These are phyloP conservation scores for Raffaelea deltoideospora DNA, from an alignment of 2,329 filamentous ascomycete genomes.

Conservation along the genomic window DNA sequence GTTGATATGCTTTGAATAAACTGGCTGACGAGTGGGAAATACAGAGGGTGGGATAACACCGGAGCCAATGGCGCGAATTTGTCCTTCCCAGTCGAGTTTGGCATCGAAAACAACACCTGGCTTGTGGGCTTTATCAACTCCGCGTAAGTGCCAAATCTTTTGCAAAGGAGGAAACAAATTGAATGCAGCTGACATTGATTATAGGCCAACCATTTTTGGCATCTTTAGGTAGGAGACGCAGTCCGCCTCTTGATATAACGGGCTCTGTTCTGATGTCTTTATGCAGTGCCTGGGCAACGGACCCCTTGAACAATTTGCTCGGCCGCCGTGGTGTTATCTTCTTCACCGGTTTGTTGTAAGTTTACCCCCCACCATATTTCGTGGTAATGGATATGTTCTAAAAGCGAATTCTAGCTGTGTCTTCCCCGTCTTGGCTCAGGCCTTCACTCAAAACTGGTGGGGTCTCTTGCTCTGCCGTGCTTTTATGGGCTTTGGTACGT, in stretches of 20 bases:
- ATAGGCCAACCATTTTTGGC: too few relatives aligned
- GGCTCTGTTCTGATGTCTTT: not conserved
- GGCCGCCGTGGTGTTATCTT: conserved; percentile 25
- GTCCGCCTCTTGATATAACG: too few relatives aligned
- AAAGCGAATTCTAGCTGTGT: too few relatives aligned
- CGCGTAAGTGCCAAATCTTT: not conserved
- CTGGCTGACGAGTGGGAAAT: too few relatives aligned
- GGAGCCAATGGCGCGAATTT: conserved; percentile 33
- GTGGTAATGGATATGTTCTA: too few relatives aligned
- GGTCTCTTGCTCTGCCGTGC: conserved; percentile 53
- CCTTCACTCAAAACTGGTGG: conserved; percentile 50
- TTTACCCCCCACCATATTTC: too few relatives aligned
- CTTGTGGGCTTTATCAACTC: not conserved
- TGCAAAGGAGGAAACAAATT: too few relatives aligned
- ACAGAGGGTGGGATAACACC: conserved; percentile 17
- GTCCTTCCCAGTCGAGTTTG: conserved; percentile 26
- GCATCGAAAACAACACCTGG: conserved; percentile 18
- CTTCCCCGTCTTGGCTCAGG: conserved; percentile 45
- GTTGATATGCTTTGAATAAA: too few relatives aligned
- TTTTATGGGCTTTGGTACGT: conserved; percentile 51
- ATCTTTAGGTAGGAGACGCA: too few relatives aligned
- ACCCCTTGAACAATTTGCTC: conserved; percentile 19
- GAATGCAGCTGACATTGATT: too few relatives aligned
- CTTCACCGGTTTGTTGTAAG: conserved; percentile 26
- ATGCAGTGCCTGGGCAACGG: conserved; percentile 23